Evolutionary conservation across 495 filamentous ascomycete species (phyloP).

Genomic region (Neurospora sp.): DNA sequence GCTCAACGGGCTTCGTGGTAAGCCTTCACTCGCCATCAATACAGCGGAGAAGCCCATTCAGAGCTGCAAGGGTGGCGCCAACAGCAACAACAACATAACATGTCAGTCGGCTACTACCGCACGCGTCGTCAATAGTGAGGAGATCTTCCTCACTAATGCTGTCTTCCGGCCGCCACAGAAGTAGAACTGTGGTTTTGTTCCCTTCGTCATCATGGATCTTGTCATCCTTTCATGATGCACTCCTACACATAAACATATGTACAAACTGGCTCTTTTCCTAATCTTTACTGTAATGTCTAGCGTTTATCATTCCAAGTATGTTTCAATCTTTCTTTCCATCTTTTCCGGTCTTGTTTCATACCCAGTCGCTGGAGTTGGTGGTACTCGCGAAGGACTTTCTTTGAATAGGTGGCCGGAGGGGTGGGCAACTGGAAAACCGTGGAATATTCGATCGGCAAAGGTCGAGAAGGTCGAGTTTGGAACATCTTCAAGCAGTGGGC

Average conservation of each 20-base stretch:
- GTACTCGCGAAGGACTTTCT: too few species aligned
- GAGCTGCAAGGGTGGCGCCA: constrained; percentile 3
- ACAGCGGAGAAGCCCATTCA: constrained; percentile 14
- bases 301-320: background rate
- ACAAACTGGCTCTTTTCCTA: background rate
- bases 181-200: background rate
- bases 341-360: background rate
- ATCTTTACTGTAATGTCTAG: background rate
- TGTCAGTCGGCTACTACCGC: constrained; percentile 5
- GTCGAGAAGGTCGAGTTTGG: background rate
- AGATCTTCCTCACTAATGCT: constrained; percentile 34
- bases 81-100: background rate
- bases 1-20: constrained; percentile 17
- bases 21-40: constrained; percentile 8
- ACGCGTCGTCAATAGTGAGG: constrained; percentile 7
- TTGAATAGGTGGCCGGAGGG: background rate
- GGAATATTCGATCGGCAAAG: background rate
- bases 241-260: background rate
- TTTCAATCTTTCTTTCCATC: background rate
- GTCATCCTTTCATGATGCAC: background rate
- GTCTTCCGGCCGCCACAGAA: constrained; percentile 25
- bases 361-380: background rate
- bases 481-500: background rate
- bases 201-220: background rate
- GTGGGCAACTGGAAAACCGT: background rate